phyloP scores from a whole-genome alignment of 768 basidiomycete species.

The Mycena vulgaris region DNA sequence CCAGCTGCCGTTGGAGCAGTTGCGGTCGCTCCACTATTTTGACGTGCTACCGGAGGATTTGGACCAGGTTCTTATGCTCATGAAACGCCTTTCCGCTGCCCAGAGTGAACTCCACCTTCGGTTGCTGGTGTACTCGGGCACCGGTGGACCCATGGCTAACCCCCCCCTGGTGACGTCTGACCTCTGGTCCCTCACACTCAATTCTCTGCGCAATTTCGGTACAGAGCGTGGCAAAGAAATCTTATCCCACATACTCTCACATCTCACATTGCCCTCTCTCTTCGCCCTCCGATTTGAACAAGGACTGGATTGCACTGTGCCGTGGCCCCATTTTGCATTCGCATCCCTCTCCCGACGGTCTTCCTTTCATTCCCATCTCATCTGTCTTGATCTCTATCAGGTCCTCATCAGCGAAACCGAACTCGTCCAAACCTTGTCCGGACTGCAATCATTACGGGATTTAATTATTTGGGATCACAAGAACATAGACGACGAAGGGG shows the following conservation, averaged over 20 bases:
- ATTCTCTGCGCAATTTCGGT: neutral
- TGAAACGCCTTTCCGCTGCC: constrained; percentile 3
- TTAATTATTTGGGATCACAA: constrained; percentile 12
- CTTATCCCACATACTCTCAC: neutral
- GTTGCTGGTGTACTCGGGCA: neutral
- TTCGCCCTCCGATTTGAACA: neutral
- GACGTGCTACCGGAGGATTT: neutral
- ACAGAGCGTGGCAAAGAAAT: neutral
- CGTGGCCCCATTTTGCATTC: constrained; percentile 15
- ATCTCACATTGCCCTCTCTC: neutral
- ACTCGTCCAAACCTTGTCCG: constrained; percentile 15
- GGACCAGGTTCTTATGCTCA: neutral
- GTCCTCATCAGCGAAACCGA: constrained; percentile 12
- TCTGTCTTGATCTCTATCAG: neutral
- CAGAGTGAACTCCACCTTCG: neutral
- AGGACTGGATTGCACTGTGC: neutral
- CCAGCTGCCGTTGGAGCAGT: constrained; percentile 16
- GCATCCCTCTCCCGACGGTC: constrained; percentile 15
- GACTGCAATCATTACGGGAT: neutral
- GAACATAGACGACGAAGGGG: neutral
- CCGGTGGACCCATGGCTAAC: neutral
- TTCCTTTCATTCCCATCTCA: constrained; percentile 9
- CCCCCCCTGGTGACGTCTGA: neutral
- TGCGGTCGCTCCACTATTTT: neutral
- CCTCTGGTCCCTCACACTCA: neutral